A percentile compares a stretch with the other conserved stretches of the same genome.
These are phyloP conservation scores for Colletotrichum neosansevieriae DNA, from an alignment of 2,329 filamentous ascomycete species.

Conservation along the genomic window DNA sequence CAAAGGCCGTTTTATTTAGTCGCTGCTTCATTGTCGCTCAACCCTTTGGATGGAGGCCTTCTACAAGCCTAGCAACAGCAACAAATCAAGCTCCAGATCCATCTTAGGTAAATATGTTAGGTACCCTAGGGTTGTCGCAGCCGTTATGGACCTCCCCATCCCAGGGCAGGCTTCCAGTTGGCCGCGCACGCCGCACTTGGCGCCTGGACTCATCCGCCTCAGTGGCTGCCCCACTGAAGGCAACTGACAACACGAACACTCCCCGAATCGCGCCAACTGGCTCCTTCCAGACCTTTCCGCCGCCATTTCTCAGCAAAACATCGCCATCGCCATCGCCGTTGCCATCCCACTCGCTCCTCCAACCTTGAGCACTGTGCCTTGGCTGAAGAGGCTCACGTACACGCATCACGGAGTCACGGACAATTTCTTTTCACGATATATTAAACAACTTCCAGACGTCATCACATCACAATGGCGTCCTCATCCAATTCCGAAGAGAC, in stretches of 20 bases:
- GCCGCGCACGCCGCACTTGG: constrained; percentile 37
- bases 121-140: not conserved
- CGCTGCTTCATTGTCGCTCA: not conserved
- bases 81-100: not conserved
- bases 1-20: not conserved
- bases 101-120: not conserved
- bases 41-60: not conserved
- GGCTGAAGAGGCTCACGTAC: constrained; percentile 18
- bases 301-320: constrained; percentile 35
- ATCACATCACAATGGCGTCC: constrained; percentile 62
- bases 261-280: constrained; percentile 33
- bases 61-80: not conserved
- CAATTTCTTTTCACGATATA: not conserved
- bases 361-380: not conserved
- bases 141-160: constrained; percentile 13
- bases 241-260: constrained; percentile 20
- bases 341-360: not conserved
- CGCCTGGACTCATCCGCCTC: constrained; percentile 9
- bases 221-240: constrained; percentile 31
- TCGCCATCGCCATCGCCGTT: not conserved
- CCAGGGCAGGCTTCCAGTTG: constrained; percentile 21
- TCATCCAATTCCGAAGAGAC: constrained; percentile 60
- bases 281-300: constrained; percentile 38
- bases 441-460: constrained; percentile 33
- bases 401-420: not conserved